These are phyloP conservation scores for Pichia sp. DNA, from an alignment of 1,139 yeast species.

Conservation along the genomic window DNA sequence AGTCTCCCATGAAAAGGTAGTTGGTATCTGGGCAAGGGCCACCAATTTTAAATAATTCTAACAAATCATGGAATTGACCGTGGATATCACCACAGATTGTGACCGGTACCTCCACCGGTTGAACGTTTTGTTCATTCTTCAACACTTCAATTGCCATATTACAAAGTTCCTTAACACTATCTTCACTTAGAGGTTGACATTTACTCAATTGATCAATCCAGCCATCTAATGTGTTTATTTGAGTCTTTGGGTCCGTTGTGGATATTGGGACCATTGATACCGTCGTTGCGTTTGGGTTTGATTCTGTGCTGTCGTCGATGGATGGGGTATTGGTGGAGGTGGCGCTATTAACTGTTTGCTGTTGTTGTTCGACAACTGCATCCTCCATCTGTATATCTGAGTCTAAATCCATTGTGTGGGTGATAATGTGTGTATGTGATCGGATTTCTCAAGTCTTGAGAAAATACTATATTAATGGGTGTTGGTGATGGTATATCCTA, in stretches of 20 bases:
- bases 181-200: slow-evolving; percentile 81
- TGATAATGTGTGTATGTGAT: too few species aligned
- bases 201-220: slow-evolving; percentile 77
- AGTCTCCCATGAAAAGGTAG: slow-evolving; percentile 82
- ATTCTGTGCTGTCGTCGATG: neutral
- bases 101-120: slow-evolving; percentile 91
- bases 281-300: neutral
- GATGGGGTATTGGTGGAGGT: neutral
- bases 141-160: slow-evolving; percentile 87
- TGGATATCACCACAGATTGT: slow-evolving; percentile 99
- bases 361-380: slow-evolving; percentile 36
- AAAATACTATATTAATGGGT: too few species aligned
- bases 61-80: slow-evolving; percentile 91
- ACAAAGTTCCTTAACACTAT: slow-evolving; percentile 75
- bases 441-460: too few species aligned
- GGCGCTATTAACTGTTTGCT: slow-evolving; percentile 7
- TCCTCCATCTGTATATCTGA: slow-evolving; percentile 61
- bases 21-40: slow-evolving; percentile 84
- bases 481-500: too few species aligned
- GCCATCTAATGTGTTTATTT: slow-evolving; percentile 65
- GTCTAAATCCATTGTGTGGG: slow-evolving; percentile 52
- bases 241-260: slow-evolving; percentile 42
- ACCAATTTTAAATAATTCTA: slow-evolving; percentile 83
- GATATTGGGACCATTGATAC: slow-evolving; percentile 15
- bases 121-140: slow-evolving; percentile 89